Evolutionary conservation across 2,329 filamentous ascomycete species (phyloP), one percentile per base, ranked within the genome.

Genomic region (Chaetomiaceae sp.): DNA sequence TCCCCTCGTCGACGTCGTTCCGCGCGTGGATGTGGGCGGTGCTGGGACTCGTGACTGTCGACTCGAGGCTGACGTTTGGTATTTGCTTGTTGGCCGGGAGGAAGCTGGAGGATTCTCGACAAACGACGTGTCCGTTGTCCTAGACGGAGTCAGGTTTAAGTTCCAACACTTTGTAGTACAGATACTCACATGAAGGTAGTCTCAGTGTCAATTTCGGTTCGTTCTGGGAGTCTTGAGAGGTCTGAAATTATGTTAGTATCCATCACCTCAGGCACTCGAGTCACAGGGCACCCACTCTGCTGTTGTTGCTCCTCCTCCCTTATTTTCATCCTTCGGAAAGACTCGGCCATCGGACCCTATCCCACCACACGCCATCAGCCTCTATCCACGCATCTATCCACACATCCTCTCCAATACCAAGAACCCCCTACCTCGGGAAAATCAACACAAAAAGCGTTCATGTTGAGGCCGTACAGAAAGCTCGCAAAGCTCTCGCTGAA

Each of bases 401-500:
- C n/a, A n/a, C n/a, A n/a, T n/a, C n/a, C n/a, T n/a, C n/a, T n/a
- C n/a, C n/a, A n/a, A n/a, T n/a, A n/a, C n/a, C n/a, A n/a, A n/a
- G n/a, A n/a, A n/a, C n/a, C 12, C 16, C 19, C 47, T 42, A 90
- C 90, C 81, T 99, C 93, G 0, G 90, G 88, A 58, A 96, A 99
- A 68, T 99, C 93, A 27, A 97, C 91, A 67, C 92, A 97, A 67
- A 97, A 99, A 1, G 93, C 93, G 68, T 96, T 97, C 91, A 99
- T 96, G 65, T 97, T 97, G 66, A 99, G 69, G 2, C 93, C 93
- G 63, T 97, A 99, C 40, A 99, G 72, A 63, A 99, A 97, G 60
- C 86, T 89, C 1, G 90, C 90, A 69, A 99, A 99, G 64, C 87
- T 95, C 75, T 99, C 93, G 68, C 86, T 92, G 70, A 99, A 99